Evolutionary conservation across 768 basidiomycete species (phyloP).

Genomic region (Lactarius vividus): DNA sequence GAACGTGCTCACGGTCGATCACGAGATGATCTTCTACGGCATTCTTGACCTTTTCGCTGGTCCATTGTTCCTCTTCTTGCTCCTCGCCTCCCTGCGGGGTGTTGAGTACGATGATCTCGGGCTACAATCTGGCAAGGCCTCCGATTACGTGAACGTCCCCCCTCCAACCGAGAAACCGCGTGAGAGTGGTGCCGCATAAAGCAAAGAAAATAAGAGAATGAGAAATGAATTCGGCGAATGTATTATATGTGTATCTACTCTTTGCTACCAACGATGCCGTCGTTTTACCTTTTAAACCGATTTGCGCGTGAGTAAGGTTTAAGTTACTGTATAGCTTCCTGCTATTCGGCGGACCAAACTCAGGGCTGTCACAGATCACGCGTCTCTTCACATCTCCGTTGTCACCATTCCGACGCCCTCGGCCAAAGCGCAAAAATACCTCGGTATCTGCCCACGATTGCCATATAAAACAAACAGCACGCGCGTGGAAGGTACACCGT

Average conservation of each 20-base stretch:
- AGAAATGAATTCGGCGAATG: neutral
- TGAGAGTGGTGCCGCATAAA: neutral
- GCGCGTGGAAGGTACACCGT: neutral
- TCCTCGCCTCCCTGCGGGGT: constrained; percentile 30
- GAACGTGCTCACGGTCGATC: constrained; percentile 47
- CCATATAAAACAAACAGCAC: neutral
- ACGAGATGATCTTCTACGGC: constrained; percentile 58
- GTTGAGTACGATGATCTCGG: constrained; percentile 35
- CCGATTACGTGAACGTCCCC: constrained; percentile 3
- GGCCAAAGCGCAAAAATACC: neutral
- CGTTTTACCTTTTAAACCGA: neutral
- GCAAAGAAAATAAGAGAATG: neutral
- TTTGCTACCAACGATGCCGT: neutral
- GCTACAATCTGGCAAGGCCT: constrained; percentile 32
- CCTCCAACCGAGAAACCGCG: neutral
- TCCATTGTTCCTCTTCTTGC: constrained; percentile 37
- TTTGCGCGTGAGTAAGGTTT: too few species aligned
- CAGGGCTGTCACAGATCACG: too few species aligned
- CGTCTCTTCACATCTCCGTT: neutral
- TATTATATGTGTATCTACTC: neutral
- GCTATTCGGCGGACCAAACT: too few species aligned
- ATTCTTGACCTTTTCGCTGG: constrained; percentile 44
- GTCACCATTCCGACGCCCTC: neutral
- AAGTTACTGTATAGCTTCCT: too few species aligned
- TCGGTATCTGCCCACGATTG: neutral